These are phyloP conservation scores for Boletus bicolor DNA, from an alignment of 768 basidiomycete species.

Conservation along the genomic window DNA sequence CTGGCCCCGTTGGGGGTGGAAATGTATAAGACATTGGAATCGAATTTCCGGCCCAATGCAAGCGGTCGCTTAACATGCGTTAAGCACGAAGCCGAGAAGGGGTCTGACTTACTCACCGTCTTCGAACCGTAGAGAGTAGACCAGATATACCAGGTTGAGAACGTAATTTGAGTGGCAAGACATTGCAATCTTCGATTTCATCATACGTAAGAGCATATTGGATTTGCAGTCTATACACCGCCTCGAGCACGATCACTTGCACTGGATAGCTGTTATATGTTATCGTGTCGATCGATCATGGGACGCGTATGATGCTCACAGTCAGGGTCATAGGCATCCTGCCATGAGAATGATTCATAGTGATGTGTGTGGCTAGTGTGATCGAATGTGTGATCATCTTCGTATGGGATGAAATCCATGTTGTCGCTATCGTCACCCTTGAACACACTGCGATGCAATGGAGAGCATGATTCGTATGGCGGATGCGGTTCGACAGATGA, in stretches of 20 bases:
- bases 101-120: conserved; percentile 22
- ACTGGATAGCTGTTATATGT: conserved; percentile 31
- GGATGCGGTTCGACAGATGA: conserved; percentile 31
- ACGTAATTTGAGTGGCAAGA: conserved; percentile 42
- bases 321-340: conserved; percentile 38
- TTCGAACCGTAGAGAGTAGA: conserved; percentile 22
- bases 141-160: conserved; percentile 26
- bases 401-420: conserved; percentile 60
- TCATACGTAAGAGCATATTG: conserved; percentile 37
- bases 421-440: conserved; percentile 55
- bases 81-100: conserved; percentile 20
- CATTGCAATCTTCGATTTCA: conserved; percentile 46
- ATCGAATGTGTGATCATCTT: conserved; percentile 58
- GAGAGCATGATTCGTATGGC: conserved; percentile 57
- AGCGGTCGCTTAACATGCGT: conserved; percentile 30
- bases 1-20: neutral
- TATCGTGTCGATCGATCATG: conserved; percentile 15
- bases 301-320: conserved; percentile 29
- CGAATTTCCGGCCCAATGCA: conserved; percentile 27
- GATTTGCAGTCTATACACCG: conserved; percentile 40
- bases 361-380: conserved; percentile 36
- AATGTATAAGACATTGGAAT: conserved; percentile 21
- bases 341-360: conserved; percentile 53
- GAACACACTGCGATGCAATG: conserved; percentile 43
- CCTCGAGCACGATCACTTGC: conserved; percentile 51